Evolutionary conservation across 352 stramenopile genomes (phyloP), one percentile per base, ranked within the genome.

Genomic region (Nothophytophthora sp.): DNA sequence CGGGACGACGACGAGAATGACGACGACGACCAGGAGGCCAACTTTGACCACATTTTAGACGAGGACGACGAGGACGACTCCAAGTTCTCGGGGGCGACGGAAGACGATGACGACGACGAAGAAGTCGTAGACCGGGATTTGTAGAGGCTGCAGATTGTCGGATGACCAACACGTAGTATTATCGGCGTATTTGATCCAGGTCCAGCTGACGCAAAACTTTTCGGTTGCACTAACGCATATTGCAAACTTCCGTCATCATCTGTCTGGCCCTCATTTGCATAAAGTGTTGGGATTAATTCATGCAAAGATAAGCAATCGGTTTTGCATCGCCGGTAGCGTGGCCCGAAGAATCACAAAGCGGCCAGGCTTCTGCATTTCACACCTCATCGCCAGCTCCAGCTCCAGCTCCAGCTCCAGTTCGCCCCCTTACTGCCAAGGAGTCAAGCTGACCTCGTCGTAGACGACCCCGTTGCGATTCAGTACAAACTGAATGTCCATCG

Each of bases 1-100:
- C 86, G 88, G 55, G 85, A 92, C 12, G 84, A 95, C 0, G 80
- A 90, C 15, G 79, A 92, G n/a, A n/a, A n/a, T n/a, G 81, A 90
- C 0, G 86, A 91, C 3, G 79, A 87, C 4, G 74, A 86, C 60
- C 63, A 79, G 34, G 76, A 88, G 15, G 67, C 67, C 50, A 89
- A 90, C 57, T 87, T 95, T 49, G 70, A 70, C 47, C 87, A 89
- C 55, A 85, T 95, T 33, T 70, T 95, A 60, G 80, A 89, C 23
- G 85, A 92, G 50, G 76, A 85, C 11, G 79, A 94, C 22, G 74
- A 84, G 6, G 63, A 81, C 8, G 60, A 70, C 20, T 57, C 52
- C 7, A 70, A 75, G 42, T 60, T 63, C 24, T 60, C 60, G 1
- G 48, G 69, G 44, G 63, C 49, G 22, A 52, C 33, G 5, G 63